These are phyloP conservation scores for Ceratocystiopsis sp. DNA, from an alignment of 2,329 filamentous ascomycete genomes.

Conservation along the genomic window DNA sequence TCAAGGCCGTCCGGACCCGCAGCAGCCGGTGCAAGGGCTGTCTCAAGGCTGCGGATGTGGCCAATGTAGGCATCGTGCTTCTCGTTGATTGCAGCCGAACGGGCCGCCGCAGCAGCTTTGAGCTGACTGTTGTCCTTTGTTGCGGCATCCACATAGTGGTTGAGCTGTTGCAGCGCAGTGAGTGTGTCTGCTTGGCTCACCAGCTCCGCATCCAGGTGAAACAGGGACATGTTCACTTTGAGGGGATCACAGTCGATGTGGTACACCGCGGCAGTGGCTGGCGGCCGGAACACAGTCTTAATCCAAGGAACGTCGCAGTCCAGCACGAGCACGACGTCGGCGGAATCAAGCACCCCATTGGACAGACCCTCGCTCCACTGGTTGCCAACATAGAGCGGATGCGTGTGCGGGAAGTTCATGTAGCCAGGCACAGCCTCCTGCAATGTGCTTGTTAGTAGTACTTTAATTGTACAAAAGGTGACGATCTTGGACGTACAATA, in stretches of 20 bases:
- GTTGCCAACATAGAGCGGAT: neutral
- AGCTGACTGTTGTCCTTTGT: no score
- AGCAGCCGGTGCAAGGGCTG: no score
- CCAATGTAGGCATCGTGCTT: no score
- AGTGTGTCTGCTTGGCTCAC: neutral
- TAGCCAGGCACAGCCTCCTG: neutral
- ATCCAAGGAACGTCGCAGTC: constrained; percentile 1
- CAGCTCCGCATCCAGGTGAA: neutral
- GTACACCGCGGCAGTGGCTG: neutral
- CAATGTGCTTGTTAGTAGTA: no score
- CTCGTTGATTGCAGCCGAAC: no score
- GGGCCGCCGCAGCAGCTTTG: no score
- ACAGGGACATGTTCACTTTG: constrained; percentile 1
- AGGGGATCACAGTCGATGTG: constrained; percentile 1
- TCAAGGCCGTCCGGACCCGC: no score
- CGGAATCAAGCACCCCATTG: neutral
- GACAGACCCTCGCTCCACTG: neutral
- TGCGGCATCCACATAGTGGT: neutral
- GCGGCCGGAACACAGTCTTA: neutral
- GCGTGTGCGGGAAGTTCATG: neutral
- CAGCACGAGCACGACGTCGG: neutral
- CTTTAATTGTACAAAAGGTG: no score
- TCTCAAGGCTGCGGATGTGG: no score
- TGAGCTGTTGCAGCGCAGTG: neutral
- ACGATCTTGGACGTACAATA: no score